phyloP scores from a whole-genome alignment of 169 alveolate species.

The Toxoplasma gondii region DNA sequence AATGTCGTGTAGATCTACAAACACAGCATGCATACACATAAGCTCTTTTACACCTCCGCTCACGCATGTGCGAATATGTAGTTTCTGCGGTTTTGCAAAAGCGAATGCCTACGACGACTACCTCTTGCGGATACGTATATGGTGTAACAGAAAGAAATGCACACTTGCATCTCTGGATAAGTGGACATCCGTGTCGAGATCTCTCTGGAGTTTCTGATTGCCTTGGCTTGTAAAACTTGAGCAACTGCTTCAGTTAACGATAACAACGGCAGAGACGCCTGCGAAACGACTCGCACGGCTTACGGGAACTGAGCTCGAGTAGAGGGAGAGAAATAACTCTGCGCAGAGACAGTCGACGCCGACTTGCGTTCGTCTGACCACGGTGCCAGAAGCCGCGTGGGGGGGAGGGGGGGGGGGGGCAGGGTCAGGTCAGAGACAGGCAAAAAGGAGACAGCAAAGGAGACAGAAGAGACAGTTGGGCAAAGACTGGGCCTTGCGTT shows the following conservation, averaged over 20 bases:
- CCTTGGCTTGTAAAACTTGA: no score
- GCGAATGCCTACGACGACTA: no score
- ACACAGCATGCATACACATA: not conserved
- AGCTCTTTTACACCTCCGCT: not conserved
- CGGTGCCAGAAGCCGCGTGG: no score
- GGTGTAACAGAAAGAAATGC: no score
- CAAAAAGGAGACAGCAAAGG: not conserved
- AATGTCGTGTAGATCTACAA: constrained; percentile 80
- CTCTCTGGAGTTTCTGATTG: no score
- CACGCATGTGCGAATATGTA: no score
- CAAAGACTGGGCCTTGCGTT: not conserved
- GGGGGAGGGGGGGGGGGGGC: not conserved
- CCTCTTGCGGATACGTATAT: no score
- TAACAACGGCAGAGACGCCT: no score
- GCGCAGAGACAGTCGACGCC: constrained; percentile 85
- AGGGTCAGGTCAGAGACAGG: not conserved
- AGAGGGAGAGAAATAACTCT: constrained; percentile 86
- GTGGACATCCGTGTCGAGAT: no score
- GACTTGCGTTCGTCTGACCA: constrained; percentile 77
- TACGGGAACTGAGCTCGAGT: constrained; percentile 9
- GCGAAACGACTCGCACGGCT: not conserved
- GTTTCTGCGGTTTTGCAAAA: no score
- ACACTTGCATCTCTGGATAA: no score
- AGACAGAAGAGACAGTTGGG: not conserved
- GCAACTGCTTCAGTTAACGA: no score